Percentiles rank a stretch among this genome's conserved stretches.
Conservation (phyloP, 768 basidiomycete species). For the Lactarius evosmus region DNA sequence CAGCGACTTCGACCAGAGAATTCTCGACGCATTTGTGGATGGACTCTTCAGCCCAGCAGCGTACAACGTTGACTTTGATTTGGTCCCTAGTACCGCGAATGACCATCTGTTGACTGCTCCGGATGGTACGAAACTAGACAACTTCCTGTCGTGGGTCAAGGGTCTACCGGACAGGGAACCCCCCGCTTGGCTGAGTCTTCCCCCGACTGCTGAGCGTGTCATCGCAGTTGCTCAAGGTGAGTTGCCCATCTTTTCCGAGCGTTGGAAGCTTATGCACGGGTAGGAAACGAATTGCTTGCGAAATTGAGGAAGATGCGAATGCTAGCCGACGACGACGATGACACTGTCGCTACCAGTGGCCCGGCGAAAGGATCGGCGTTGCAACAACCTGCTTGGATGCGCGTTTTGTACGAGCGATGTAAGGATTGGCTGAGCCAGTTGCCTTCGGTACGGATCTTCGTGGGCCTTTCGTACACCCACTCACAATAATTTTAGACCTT, state of each 20-base stretch:
- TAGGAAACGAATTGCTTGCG: slow-evolving; percentile 77
- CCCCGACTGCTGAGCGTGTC: slow-evolving; percentile 86
- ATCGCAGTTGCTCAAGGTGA: slow-evolving; percentile 89
- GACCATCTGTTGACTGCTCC: slow-evolving; percentile 65
- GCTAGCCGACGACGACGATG: slow-evolving; percentile 81
- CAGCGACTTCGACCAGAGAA: slow-evolving; percentile 91
- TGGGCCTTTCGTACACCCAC: neutral
- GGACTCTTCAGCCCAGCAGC: slow-evolving; percentile 81
- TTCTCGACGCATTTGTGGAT: slow-evolving; percentile 92
- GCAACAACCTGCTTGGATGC: slow-evolving; percentile 95
- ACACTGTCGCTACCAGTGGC: slow-evolving; percentile 48
- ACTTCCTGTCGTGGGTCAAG: slow-evolving; percentile 89
- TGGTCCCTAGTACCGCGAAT: slow-evolving; percentile 65
- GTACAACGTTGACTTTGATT: slow-evolving; percentile 90
- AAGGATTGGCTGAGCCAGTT: slow-evolving; percentile 77
- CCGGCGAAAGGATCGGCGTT: slow-evolving; percentile 60
- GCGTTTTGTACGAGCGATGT: slow-evolving; percentile 73
- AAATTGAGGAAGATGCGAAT: slow-evolving; percentile 94
- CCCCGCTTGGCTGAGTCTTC: slow-evolving; percentile 91
- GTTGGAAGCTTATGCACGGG: slow-evolving; percentile 13
- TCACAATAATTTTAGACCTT: slow-evolving; percentile 48
- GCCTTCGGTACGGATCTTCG: slow-evolving; percentile 55
- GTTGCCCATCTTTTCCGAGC: slow-evolving; percentile 21
- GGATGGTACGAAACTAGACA: slow-evolving; percentile 89
- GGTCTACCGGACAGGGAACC: slow-evolving; percentile 89